Evolutionary conservation across 1,284 basidiomycete species (phyloP).

Genomic region (Anthracocystis panici-leucophaei): DNA sequence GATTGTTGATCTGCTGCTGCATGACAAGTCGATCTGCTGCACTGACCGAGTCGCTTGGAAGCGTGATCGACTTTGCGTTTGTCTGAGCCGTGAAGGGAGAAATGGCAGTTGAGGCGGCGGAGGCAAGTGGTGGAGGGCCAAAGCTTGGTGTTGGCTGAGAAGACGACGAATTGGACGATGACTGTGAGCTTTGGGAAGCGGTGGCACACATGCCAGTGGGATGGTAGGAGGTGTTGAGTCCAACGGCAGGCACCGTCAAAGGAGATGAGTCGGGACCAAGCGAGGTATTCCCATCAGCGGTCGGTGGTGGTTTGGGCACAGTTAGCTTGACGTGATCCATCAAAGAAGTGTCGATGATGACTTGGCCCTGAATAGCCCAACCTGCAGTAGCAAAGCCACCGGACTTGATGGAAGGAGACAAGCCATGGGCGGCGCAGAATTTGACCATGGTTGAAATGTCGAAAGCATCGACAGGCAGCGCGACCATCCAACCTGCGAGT

Average conservation of each 20-base stretch:
- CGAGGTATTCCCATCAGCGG: background rate
- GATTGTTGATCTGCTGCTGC: conserved; percentile 16
- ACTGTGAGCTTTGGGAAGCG: conserved; percentile 4
- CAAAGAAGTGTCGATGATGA: conserved; percentile 81
- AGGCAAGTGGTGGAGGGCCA: conserved; percentile 1
- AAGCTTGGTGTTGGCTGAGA: background rate
- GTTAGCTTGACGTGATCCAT: conserved; percentile 78
- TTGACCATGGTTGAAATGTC: conserved; percentile 56
- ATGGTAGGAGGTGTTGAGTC: conserved; percentile 17
- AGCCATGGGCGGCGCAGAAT: conserved; percentile 76
- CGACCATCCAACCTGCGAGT: conserved; percentile 55
- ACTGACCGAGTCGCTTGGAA: conserved; percentile 26
- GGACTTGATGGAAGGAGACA: conserved; percentile 85
- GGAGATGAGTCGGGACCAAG: conserved; percentile 24
- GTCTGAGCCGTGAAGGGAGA: conserved; percentile 25
- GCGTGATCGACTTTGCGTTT: conserved; percentile 14
- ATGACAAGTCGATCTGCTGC: conserved; percentile 18
- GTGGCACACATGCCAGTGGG: conserved; percentile 21
- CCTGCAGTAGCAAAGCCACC: conserved; percentile 90
- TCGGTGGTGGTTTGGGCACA: conserved; percentile 70
- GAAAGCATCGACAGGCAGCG: conserved; percentile 37
- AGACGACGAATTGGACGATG: conserved; percentile 9
- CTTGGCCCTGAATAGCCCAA: conserved; percentile 84
- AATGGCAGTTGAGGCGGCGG: conserved; percentile 13
- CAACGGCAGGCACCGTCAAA: conserved; percentile 30